Evolutionary conservation across 2,329 filamentous ascomycete species (phyloP).

Genomic region (Epichloe gansuensis): DNA sequence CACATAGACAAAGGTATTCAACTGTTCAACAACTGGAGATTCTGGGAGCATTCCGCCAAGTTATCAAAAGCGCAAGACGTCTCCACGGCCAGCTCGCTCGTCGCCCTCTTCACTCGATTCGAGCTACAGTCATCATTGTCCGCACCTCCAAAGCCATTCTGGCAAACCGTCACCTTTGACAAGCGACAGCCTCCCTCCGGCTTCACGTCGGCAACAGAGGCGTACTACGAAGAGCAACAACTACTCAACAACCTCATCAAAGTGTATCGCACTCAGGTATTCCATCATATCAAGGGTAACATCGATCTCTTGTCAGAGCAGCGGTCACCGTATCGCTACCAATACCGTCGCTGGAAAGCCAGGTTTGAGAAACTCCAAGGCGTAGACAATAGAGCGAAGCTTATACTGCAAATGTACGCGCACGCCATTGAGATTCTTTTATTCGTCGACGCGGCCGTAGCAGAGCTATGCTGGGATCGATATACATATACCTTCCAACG

Average conservation of each 20-base stretch:
- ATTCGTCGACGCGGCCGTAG: not conserved
- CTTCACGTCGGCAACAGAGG: not conserved
- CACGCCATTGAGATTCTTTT: slow-evolving; percentile 1
- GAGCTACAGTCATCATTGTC: slow-evolving; percentile 4
- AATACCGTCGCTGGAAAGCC: slow-evolving; percentile 4
- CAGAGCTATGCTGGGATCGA: slow-evolving; percentile 2
- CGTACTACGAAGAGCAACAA: slow-evolving; percentile 3
- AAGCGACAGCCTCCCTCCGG: not conserved
- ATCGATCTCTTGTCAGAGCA: not conserved
- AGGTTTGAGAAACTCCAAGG: slow-evolving; percentile 4
- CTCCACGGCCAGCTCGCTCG: slow-evolving; percentile 4
- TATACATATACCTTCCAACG: slow-evolving; percentile 2
- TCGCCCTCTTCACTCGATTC: slow-evolving; percentile 7
- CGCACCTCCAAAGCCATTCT: not conserved
- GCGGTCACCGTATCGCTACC: slow-evolving; percentile 1
- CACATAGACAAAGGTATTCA: slow-evolving; percentile 6
- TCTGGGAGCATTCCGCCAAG: slow-evolving; percentile 5
- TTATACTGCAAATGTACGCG: slow-evolving; percentile 3
- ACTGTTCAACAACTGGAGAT: slow-evolving; percentile 8
- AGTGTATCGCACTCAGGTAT: not conserved
- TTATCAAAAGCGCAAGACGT: not conserved
- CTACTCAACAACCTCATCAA: slow-evolving; percentile 2
- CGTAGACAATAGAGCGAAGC: not conserved
- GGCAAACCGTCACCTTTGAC: slow-evolving; percentile 1
- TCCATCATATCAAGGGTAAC: not conserved